These are phyloP conservation scores for Lanmaoa rubissima DNA, from an alignment of 768 basidiomycete genomes.

Conservation along the genomic window DNA sequence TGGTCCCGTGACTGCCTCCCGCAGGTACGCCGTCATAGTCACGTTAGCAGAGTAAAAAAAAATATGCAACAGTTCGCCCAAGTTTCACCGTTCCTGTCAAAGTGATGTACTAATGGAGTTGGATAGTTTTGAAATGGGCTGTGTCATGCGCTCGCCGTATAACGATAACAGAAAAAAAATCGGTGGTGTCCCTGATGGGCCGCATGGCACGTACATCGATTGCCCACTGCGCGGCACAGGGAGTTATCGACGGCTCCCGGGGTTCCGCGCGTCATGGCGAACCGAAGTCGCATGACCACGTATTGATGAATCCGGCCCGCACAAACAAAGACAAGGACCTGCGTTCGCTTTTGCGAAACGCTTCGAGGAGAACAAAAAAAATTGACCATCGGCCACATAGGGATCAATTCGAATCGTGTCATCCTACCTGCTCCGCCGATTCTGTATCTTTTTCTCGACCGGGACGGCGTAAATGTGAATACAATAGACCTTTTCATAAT, in stretches of 20 bases:
- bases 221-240: background rate
- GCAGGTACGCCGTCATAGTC: conserved; percentile 11
- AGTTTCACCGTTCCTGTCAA: background rate
- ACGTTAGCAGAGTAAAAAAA: conserved; percentile 13
- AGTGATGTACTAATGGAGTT: background rate
- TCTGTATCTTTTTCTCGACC: background rate
- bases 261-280: background rate
- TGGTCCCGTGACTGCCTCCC: background rate
- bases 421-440: background rate
- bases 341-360: background rate
- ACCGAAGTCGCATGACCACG: background rate
- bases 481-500: background rate
- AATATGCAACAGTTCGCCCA: background rate
- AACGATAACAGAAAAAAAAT: background rate
- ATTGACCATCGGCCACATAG: background rate
- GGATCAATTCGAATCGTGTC: conserved; percentile 1
- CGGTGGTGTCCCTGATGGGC: background rate
- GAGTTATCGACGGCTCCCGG: conserved; percentile 1
- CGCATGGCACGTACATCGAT: background rate
- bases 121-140: background rate
- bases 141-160: background rate
- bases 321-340: background rate
- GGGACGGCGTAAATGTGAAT: conserved; percentile 2
- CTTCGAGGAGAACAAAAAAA: background rate
- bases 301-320: background rate